Evolutionary conservation across 305 asterid genomes (phyloP), one percentile per base, ranked within the genome.

Genomic region (Fraxinus angustifolia): DNA sequence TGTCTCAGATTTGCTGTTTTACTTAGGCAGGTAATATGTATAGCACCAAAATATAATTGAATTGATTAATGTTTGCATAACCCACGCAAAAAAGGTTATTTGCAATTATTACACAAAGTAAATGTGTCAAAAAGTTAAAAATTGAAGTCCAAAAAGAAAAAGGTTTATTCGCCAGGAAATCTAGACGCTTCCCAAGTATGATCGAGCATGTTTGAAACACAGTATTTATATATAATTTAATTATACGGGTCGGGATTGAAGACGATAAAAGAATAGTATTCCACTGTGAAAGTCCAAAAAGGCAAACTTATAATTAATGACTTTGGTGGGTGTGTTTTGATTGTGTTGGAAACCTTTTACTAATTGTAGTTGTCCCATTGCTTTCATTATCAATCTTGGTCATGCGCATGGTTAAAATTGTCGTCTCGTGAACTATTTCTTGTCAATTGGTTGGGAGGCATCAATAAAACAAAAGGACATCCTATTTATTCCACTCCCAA

Each of bases 261-360:
- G 70, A 87, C 21, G 77, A 87, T 83, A 82, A 81, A 82, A 83
- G 65, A 80, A 23, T 28, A 82, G 88, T 83, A 81, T 79, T 45
- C 77, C 81, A 85, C 83, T 86, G 88, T 82, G 68, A 86, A 89
- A 88, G 91, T 85, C 89, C 80, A 85, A 83, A 89, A 86, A 80
- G 88, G 83, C 78, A 78, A 58, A 84, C 80, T 84, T 84, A 87
- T 79, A 79, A 70, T 81, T 71, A 73, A 83, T 81, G 83, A 84
- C 87, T 79, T 81, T 89, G 81, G 94, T 89, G 94, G 97, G 92
- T 82, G 91, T 76, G 84, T 79, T 80, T 79, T 87, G 82, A 90
- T 89, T 79, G 80, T 88, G 91, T 84, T 88, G 89, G 93, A 78
- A 70, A 81, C 87, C 88, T 90, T 91, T 90, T 87, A 78, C 88